Conservation (phyloP, 257 asterid genomes). For the Solanum chmielewskii region DNA sequence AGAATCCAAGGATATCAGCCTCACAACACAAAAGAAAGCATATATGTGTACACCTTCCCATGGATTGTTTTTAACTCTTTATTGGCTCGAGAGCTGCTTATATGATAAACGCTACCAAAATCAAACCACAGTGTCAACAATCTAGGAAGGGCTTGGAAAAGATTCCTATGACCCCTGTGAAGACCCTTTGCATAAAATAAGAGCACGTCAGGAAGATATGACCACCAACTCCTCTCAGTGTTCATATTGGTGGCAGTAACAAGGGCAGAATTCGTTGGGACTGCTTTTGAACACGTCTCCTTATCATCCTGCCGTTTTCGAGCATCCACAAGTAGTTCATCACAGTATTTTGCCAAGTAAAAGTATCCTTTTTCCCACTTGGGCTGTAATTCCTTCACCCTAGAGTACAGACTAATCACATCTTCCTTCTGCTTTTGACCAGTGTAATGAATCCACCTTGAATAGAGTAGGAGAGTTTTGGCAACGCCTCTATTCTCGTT, state of each 20-base stretch:
- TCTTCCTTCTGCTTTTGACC: conserved; percentile 98
- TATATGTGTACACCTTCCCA: conserved; percentile 31
- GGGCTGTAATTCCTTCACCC: conserved; percentile 92
- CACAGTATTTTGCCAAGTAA: conserved; percentile 90
- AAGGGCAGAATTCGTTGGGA: conserved; percentile 32
- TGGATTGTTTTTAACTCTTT: conserved; percentile 62
- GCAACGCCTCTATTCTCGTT: conserved; percentile 63
- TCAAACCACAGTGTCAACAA: conserved; percentile 93
- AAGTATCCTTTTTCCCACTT: conserved; percentile 96
- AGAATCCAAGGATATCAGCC: conserved; percentile 2
- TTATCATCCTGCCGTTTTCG: conserved; percentile 83
- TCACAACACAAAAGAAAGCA: neutral
- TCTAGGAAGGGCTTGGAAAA: conserved; percentile 95
- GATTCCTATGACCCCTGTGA: conserved; percentile 92
- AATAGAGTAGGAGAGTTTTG: conserved; percentile 81
- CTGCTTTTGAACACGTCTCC: conserved; percentile 40
- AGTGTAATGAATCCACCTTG: conserved; percentile 94
- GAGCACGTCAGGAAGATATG: conserved; percentile 77
- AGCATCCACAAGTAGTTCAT: conserved; percentile 92
- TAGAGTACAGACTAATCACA: conserved; percentile 71
- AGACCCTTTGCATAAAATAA: conserved; percentile 87
- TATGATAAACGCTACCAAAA: conserved; percentile 58
- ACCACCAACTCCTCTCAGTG: conserved; percentile 81
- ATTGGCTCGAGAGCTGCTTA: conserved; percentile 41
- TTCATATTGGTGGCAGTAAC: conserved; percentile 36